These are phyloP conservation scores for Podaxis mareebaensis DNA, from an alignment of 768 basidiomycete species.

Conservation along the genomic window DNA sequence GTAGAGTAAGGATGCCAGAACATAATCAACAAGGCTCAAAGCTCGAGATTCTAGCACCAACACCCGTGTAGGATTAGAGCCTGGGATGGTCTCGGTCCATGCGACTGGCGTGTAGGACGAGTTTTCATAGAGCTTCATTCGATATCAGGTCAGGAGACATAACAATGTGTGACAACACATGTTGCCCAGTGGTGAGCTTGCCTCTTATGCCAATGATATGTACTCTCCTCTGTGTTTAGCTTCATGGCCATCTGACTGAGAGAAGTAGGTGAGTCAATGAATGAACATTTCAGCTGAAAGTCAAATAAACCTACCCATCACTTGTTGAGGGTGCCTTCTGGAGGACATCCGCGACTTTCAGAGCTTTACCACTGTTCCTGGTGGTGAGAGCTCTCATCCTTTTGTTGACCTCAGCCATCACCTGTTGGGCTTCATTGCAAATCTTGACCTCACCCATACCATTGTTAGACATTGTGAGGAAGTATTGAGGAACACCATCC, in stretches of 20 bases:
- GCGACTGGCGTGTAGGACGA: constrained; percentile 2
- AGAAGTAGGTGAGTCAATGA: too few relatives aligned
- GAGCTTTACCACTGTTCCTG: background rate
- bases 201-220: constrained; percentile 7
- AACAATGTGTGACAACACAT: background rate
- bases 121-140: constrained; percentile 2
- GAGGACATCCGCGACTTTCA: constrained; percentile 1
- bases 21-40: background rate
- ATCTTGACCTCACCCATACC: constrained; percentile 14
- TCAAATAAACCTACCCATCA: background rate
- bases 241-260: constrained; percentile 4
- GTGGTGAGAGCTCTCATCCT: background rate
- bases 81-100: constrained; percentile 10
- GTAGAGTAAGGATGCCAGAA: constrained; percentile 11
- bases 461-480: constrained; percentile 5
- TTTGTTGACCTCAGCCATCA: background rate
- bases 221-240: constrained; percentile 1
- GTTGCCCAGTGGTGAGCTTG: constrained; percentile 1
- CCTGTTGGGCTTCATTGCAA: background rate
- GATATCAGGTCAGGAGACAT: background rate
- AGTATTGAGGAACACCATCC: constrained; percentile 3
- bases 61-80: background rate
- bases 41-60: background rate
- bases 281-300: background rate
- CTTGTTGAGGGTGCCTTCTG: background rate